Evolutionary conservation across 2,329 filamentous ascomycete species (phyloP), one percentile per base, ranked within the genome.

Genomic region (Hymenoscyphus fructigenus): DNA sequence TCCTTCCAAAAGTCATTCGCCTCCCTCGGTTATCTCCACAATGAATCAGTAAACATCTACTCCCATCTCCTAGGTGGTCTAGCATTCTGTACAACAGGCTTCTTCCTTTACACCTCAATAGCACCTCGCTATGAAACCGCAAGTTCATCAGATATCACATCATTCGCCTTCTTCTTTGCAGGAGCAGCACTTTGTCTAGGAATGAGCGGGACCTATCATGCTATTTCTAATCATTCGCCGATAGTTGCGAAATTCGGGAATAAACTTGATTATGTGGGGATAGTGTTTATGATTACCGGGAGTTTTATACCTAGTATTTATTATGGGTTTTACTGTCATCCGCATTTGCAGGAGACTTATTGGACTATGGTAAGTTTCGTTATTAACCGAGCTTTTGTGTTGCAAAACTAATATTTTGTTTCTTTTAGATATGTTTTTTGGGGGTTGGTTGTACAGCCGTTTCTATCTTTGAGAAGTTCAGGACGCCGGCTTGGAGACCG

Each of bases 181-280:
- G 92, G 92, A 56, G 91, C 90, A 1, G 83, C 88, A 32, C 73
- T 86, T 38, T 94, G 91, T 72, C 80, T 95, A 61, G 89, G 90
- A 26, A 91, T 93, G 88, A 93, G 90, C 71, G 90, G 92, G 5
- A 91, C 89, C 2, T 99, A 88, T 75, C 95, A 99, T 76, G 85
- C 91, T 1, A 85, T 97, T 58, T 87, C 84, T 26, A 97, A 97
- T 70, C 95, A 99, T 77, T 95, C 91, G 20, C 85, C 87, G 44
- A 78, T 79, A 1, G 91, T 97, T 15, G 88, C 90, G 1, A 88
- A 86, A 67, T 91, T 92, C 81, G 93, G 93, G 12, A 98, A 98
- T 76, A 92, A 96, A 77, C 80, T 98, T 64, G 95, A 99, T 76
- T 98, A 99, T 76, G 86, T 94, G 5, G 95, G 95, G 6, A 99